Percentiles rank a stretch among this genome's conserved stretches.
Evolutionary conservation across 1,139 yeast genomes (phyloP).

Genomic region (Magnusiomyces tetraspermus): DNA sequence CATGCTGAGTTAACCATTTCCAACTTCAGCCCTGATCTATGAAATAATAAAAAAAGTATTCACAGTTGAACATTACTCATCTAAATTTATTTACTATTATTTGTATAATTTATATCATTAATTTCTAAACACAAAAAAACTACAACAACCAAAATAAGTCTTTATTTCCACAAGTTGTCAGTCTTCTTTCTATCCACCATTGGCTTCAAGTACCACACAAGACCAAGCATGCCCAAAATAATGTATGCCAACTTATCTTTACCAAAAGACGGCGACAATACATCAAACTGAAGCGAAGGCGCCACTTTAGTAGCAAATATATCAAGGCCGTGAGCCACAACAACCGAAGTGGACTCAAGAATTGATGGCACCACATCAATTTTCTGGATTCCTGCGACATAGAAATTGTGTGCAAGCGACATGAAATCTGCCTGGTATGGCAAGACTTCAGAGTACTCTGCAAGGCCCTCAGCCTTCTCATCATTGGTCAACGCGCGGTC

Average conservation of each 20-base stretch:
- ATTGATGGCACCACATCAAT: conserved; percentile 52
- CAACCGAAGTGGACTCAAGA: conserved; percentile 70
- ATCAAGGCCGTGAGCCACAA: conserved; percentile 58
- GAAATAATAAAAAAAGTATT: too few relatives aligned
- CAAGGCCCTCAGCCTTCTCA: conserved; percentile 50
- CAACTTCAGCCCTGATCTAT: too few relatives aligned
- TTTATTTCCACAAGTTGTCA: conserved; percentile 20
- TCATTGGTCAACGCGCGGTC: conserved; percentile 45
- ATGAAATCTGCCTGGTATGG: conserved; percentile 43
- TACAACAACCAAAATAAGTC: neutral
- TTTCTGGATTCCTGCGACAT: conserved; percentile 27
- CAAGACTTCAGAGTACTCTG: conserved; percentile 43
- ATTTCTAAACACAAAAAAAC: neutral
- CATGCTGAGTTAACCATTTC: too few relatives aligned
- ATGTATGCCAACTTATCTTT: conserved; percentile 55
- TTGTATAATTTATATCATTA: too few relatives aligned
- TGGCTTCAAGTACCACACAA: conserved; percentile 46
- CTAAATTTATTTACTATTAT: too few relatives aligned
- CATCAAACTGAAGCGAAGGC: conserved; percentile 81
- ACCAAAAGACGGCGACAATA: conserved; percentile 58
- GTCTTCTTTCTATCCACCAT: conserved; percentile 41
- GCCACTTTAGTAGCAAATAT: conserved; percentile 66
- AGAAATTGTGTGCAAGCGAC: conserved; percentile 37
- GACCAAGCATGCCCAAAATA: conserved; percentile 42
- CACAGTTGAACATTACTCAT: too few relatives aligned